These are phyloP conservation scores for Mycena haematopus DNA, from an alignment of 768 basidiomycete species.

Conservation along the genomic window DNA sequence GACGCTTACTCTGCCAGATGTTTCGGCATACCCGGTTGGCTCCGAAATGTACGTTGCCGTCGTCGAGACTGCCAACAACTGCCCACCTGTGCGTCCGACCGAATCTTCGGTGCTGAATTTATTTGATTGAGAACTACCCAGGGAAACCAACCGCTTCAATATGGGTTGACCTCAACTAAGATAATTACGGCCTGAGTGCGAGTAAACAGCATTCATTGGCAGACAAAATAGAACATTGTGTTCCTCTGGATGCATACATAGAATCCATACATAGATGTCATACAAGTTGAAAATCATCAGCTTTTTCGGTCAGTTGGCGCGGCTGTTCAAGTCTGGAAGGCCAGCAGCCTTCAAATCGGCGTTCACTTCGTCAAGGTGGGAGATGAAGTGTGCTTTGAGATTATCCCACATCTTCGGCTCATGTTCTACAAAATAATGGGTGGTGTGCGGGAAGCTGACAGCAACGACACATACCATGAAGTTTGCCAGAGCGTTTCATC, in stretches of 20 bases:
- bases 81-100: conserved; percentile 29
- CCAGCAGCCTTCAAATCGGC: conserved; percentile 51
- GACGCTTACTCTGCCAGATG: conserved; percentile 26
- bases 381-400: conserved; percentile 62
- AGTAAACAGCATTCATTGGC: background rate
- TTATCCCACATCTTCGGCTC: conserved; percentile 74
- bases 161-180: conserved; percentile 23
- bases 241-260: background rate
- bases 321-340: conserved; percentile 36
- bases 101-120: background rate
- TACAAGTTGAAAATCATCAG: background rate
- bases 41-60: conserved; percentile 30
- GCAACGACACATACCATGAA: conserved; percentile 52
- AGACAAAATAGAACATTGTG: conserved; percentile 9
- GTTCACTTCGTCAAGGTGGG: conserved; percentile 63
- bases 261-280: conserved; percentile 5
- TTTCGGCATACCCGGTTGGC: conserved; percentile 13
- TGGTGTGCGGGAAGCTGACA: background rate
- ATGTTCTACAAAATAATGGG: conserved; percentile 47
- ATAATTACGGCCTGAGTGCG: conserved; percentile 9
- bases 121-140: background rate
- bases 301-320: conserved; percentile 5
- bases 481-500: conserved; percentile 61
- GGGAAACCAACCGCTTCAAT: conserved; percentile 29
- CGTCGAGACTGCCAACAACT: conserved; percentile 31